Conservation (phyloP, 169 alveolate species). For the Theileria parva region DNA sequence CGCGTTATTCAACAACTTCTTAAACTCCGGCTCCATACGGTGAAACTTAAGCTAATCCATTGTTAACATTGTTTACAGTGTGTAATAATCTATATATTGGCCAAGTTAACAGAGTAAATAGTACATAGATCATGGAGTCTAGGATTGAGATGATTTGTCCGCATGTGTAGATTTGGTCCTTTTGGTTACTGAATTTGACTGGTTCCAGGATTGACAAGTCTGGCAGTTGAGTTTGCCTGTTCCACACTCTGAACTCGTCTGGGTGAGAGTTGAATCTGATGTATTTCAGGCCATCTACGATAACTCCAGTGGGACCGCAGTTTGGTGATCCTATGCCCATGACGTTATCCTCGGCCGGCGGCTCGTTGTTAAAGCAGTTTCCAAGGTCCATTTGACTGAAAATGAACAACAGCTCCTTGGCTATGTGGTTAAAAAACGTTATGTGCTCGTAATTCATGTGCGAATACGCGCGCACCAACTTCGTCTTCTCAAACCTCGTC, state of each 20-base stretch:
- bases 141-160: conserved; percentile 61
- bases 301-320: conserved; percentile 37
- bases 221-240: too few relatives aligned
- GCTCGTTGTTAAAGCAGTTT: conserved; percentile 7
- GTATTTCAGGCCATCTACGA: conserved; percentile 30
- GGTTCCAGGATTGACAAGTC: too few relatives aligned
- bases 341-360: conserved; percentile 1
- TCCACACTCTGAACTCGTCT: background rate
- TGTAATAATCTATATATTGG: background rate
- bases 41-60: conserved; percentile 26
- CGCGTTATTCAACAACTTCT: conserved; percentile 24
- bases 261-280: background rate
- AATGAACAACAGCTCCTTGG: conserved; percentile 43
- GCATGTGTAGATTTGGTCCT: conserved; percentile 44
- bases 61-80: background rate
- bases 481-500: conserved; percentile 47
- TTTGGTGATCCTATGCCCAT: conserved; percentile 32
- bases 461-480: conserved; percentile 59
- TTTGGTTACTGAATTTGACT: conserved; percentile 26
- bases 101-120: background rate
- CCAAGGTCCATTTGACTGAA: conserved; percentile 57
- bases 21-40: conserved; percentile 45
- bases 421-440: conserved; percentile 51
- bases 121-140: conserved; percentile 56
- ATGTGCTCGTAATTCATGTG: conserved; percentile 57